Conservation (phyloP, 768 basidiomycete species). For the Galerina marginata region DNA sequence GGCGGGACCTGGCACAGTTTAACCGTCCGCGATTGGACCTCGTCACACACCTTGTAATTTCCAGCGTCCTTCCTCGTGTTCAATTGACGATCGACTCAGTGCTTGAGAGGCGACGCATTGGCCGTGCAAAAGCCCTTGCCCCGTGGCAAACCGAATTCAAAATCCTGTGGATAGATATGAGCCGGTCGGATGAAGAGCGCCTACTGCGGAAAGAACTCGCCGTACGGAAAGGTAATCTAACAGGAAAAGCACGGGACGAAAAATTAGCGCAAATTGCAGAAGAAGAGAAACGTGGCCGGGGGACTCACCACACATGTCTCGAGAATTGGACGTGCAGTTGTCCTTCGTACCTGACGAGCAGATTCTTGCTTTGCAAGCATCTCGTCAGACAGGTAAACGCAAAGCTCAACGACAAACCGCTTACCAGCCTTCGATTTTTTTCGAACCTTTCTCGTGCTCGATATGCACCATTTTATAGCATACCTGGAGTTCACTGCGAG, state of each 20-base stretch:
- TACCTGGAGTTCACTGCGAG: too few species aligned
- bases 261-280: slow-evolving; percentile 15
- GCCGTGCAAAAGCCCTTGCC: slow-evolving; percentile 17
- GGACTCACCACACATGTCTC: slow-evolving; percentile 19
- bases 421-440: too few species aligned
- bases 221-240: slow-evolving; percentile 12
- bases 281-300: slow-evolving; percentile 14
- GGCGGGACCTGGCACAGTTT: slow-evolving; percentile 29
- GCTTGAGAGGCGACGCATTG: slow-evolving; percentile 15
- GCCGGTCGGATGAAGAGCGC: slow-evolving; percentile 18
- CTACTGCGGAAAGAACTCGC: slow-evolving; percentile 22
- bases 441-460: too few species aligned
- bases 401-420: too few species aligned
- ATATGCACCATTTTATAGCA: too few species aligned
- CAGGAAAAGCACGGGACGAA: slow-evolving; percentile 9
- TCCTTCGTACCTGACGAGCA: not conserved
- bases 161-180: slow-evolving; percentile 24
- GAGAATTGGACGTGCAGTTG: slow-evolving; percentile 27
- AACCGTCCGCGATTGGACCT: slow-evolving; percentile 34
- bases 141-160: slow-evolving; percentile 24
- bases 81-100: slow-evolving; percentile 19
- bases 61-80: slow-evolving; percentile 18
- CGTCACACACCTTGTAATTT: slow-evolving; percentile 16
- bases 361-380: too few species aligned
- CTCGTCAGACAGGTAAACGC: too few species aligned